phyloP scores from a whole-genome alignment of 805 yeast species.

The Starmera dryadoides region DNA sequence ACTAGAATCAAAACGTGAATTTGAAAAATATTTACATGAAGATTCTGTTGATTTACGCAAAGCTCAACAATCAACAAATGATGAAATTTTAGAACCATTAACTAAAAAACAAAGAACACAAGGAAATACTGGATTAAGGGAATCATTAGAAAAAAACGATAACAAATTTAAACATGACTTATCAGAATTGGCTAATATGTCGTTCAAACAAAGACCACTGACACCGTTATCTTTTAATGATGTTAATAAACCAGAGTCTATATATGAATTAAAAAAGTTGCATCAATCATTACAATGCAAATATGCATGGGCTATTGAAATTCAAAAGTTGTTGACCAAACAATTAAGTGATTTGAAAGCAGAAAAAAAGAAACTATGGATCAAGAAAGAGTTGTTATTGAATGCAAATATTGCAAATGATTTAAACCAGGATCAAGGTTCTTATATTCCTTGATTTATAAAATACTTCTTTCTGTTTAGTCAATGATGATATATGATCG shows the following conservation, averaged over 20 bases:
- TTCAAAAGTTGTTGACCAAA: conserved; percentile 28
- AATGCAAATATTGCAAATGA: conserved; percentile 29
- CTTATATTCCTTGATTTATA: not conserved
- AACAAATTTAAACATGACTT: not conserved
- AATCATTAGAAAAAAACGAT: not conserved
- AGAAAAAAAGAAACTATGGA: conserved; percentile 30
- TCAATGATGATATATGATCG: too few relatives aligned
- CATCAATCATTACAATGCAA: conserved; percentile 25
- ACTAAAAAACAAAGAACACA: not conserved
- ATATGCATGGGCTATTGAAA: conserved; percentile 30
- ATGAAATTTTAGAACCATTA: not conserved
- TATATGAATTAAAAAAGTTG: conserved; percentile 9
- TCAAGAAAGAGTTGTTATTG: conserved; percentile 33
- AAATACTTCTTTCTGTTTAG: too few relatives aligned
- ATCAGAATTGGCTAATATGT: not conserved
- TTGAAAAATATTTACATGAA: not conserved
- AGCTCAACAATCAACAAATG: not conserved
- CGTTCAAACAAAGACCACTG: not conserved
- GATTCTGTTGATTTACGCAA: not conserved
- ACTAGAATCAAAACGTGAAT: not conserved
- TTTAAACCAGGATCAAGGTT: not conserved
- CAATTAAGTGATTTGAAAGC: conserved; percentile 23
- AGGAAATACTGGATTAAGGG: not conserved
- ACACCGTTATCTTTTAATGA: conserved; percentile 9
- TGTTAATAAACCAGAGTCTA: conserved; percentile 6